Evolutionary conservation across 768 basidiomycete species (phyloP).

Genomic region (Suillus lakei): DNA sequence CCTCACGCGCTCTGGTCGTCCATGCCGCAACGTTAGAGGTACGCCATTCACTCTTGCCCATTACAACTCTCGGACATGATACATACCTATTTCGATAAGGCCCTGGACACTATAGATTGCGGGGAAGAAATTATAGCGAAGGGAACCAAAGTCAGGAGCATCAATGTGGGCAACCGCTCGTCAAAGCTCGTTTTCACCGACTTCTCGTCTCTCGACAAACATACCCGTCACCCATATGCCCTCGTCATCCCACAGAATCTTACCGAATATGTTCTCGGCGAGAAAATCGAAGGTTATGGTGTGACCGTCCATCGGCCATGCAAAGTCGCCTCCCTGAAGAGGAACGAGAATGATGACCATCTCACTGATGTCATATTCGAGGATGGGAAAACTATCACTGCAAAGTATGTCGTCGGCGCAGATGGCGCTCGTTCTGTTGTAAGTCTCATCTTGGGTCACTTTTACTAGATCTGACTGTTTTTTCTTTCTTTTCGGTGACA

Average conservation of each 20-base stretch:
- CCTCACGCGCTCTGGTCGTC: conserved; percentile 50
- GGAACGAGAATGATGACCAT: conserved; percentile 29
- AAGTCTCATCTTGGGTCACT: conserved; percentile 15
- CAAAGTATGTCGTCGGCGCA: conserved; percentile 55
- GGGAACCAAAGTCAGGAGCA: conserved; percentile 37
- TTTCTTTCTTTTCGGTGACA: conserved; percentile 24
- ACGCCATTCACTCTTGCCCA: conserved; percentile 9
- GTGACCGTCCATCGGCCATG: conserved; percentile 42
- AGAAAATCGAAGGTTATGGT: conserved; percentile 36
- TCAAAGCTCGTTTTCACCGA: conserved; percentile 31
- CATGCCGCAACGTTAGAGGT: conserved; percentile 62
- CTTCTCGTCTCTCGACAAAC: conserved; percentile 38
- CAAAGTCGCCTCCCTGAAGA: conserved; percentile 44
- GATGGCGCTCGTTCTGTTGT: conserved; percentile 55
- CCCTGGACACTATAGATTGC: conserved; percentile 49
- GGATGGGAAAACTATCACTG: conserved; percentile 45
- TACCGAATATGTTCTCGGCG: conserved; percentile 46
- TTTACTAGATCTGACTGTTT: not conserved
- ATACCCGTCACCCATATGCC: conserved; percentile 50
- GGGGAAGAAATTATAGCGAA: conserved; percentile 42
- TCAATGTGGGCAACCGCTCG: conserved; percentile 37
- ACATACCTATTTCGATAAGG: conserved; percentile 37
- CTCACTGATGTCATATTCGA: conserved; percentile 50
- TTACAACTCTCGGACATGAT: conserved; percentile 26
- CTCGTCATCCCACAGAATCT: conserved; percentile 48